phyloP scores from a whole-genome alignment of 2,329 filamentous ascomycete species.

The Arthrobotrys megalospora region DNA sequence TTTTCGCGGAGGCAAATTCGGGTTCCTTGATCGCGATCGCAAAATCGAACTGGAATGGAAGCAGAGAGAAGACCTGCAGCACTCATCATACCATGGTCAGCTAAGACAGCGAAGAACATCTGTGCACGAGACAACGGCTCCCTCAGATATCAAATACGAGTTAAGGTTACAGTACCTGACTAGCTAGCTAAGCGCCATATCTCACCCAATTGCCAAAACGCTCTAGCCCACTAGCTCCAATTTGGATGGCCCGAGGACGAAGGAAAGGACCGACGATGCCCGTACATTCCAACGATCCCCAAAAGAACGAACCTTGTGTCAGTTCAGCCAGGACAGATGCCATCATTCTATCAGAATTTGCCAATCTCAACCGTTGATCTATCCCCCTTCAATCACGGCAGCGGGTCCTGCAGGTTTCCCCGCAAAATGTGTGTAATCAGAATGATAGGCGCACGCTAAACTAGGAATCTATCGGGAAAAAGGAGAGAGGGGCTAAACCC shows the following conservation, averaged over 20 bases:
- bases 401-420: constrained; percentile 27
- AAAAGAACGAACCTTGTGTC: constrained; percentile 5
- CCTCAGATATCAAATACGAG: constrained; percentile 16
- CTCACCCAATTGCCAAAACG: constrained; percentile 7
- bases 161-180: constrained; percentile 24
- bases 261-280: constrained; percentile 14
- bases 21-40: constrained; percentile 12
- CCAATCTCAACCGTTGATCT: constrained; percentile 11
- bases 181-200: constrained; percentile 24
- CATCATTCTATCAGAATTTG: constrained; percentile 6
- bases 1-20: constrained; percentile 21
- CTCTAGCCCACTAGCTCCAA: neutral
- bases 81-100: neutral
- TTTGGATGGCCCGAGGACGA: neutral
- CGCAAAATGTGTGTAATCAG: constrained; percentile 42
- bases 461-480: constrained; percentile 2
- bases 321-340: neutral
- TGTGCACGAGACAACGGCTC: constrained; percentile 31
- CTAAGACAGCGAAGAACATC: constrained; percentile 26
- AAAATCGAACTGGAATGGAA: constrained; percentile 8
- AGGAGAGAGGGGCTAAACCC: constrained; percentile 35
- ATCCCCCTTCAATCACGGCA: neutral
- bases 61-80: neutral
- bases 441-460: constrained; percentile 40
- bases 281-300: constrained; percentile 9